Conservation (phyloP, 2,329 filamentous ascomycete genomes). For the Cordyceps cateniannulata region DNA sequence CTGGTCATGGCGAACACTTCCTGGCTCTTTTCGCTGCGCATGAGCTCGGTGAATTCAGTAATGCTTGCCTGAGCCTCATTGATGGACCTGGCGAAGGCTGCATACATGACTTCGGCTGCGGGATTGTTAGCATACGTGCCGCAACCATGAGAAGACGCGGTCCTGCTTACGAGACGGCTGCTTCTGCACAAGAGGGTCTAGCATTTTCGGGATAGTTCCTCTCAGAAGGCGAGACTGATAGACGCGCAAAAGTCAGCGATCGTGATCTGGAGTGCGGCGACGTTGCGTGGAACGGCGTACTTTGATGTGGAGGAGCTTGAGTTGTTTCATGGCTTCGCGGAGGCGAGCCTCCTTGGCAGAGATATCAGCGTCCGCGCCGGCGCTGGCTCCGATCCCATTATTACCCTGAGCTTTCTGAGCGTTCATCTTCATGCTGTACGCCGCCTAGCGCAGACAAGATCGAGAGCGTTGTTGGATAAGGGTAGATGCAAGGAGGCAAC, state of each 20-base stretch:
- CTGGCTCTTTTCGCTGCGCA: slow-evolving; percentile 39
- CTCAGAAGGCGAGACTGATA: slow-evolving; percentile 26
- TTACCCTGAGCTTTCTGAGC: slow-evolving; percentile 18
- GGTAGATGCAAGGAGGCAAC: background rate
- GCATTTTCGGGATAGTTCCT: slow-evolving; percentile 32
- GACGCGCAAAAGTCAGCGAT: background rate
- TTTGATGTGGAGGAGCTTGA: slow-evolving; percentile 50
- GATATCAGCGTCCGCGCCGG: slow-evolving; percentile 3
- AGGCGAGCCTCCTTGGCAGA: slow-evolving; percentile 39
- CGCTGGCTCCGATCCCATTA: slow-evolving; percentile 17
- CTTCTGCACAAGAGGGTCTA: slow-evolving; percentile 43
- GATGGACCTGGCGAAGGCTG: slow-evolving; percentile 41
- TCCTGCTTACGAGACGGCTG: slow-evolving; percentile 43
- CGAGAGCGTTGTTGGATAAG: background rate
- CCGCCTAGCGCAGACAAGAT: background rate
- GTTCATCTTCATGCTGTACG: slow-evolving; percentile 2
- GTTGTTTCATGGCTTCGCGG: slow-evolving; percentile 40
- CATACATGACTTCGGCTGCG: slow-evolving; percentile 44
- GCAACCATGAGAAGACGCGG: background rate
- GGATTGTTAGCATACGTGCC: background rate
- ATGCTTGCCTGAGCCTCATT: slow-evolving; percentile 43
- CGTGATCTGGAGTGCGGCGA: slow-evolving; percentile 14
- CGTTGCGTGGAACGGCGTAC: slow-evolving; percentile 25
- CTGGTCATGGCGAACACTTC: slow-evolving; percentile 46
- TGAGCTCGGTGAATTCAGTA: slow-evolving; percentile 41